Base-by-base conservation (phyloP, 2,329 filamentous ascomycete genomes). In the Ceratocystis huliohia region DNA sequence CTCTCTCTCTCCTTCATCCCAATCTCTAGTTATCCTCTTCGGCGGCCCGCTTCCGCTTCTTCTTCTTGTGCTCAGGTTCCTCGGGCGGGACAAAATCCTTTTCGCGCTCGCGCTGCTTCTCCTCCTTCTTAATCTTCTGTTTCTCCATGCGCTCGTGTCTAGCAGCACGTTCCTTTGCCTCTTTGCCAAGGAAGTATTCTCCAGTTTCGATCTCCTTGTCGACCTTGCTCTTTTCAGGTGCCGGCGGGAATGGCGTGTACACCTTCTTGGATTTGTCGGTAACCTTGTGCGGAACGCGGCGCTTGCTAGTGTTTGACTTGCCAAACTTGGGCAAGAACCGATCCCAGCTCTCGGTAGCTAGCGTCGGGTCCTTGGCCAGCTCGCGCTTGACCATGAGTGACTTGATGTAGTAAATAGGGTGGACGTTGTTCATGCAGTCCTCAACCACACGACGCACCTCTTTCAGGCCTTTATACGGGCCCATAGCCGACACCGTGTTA, bases 161-260 rank as follows among this genome's bases (percentile, higher is more conserved):
- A 61, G 81, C 85, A 65, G 87, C 88, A 69, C 92, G 82, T 73
- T 96, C 90, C 81, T 96, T 96, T 68, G 91, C 92, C 73, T 92
- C 86, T 80, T 96, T 96, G 73, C 87, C 87, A 74, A 99, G 77
- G 76, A 97, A 97, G 79, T 96, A 99, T 78, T 97, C 93, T 78
- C 94, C 93, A 72, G 85, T 92, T 81, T 99, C 94, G 79, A 99
- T 96, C 82, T 99, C 93, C 76, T 91, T 78, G 77, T 99, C 94
- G 72, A 99, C 84, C 84, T 97, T 99, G 84, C 92, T 96, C 89
- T 96, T 96, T 82, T 99, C 93, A 70, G 92, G 91, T 56, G 91
- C 84, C 5, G 94, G 94, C 62, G 94, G 94, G 86, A 99, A 99
- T 8, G 94, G 93, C 70, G 95, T 99, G 81, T 96, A 99, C 13